Base-by-base conservation (phyloP, 1,284 basidiomycete genomes). In the Austropuccinia psidii region DNA sequence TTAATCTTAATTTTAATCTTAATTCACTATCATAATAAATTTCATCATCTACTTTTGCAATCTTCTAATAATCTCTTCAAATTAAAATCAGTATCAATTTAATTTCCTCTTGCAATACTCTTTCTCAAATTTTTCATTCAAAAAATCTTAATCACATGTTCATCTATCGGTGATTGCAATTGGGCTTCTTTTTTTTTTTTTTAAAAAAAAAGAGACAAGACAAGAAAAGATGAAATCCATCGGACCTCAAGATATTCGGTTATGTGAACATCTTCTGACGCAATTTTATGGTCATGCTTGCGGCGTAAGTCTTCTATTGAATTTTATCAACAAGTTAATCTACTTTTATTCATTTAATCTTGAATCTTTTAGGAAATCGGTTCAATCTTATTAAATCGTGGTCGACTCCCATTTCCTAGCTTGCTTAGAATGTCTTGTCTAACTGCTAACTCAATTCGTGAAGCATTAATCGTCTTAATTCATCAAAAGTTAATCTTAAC, bases 271-370 rank as follows among this genome's bases (percentile, higher is more conserved):
- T 33, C 31, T 70, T 13, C 43, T 70, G 29, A 58, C 43, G 17
- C 54, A 57, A 11, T 33, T 70, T 2, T 70, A 70, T 35, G 67
- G 67, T 24, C 67, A 70, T 47, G 67, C 54, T 33, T 70, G 67
- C 49, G 52, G 41, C 15, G 67, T 70, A 13, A 64, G 60, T 64
- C 43, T n/a, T 7, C 52, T 31, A 24, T 55, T 31, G 17, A 3
- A 27, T 33, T 29, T 27, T 11, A 15, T 35, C 4, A n/a, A 45
- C n/a, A 11, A n/a, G 11, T n/a, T 11, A n/a, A 45, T 45, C n/a
- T 45, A 11, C 41, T n/a, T 45, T 45, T 11, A 11, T 11, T n/a
- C n/a, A 11, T 45, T 45, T 45, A 11, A 52, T 52, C 50, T 35
- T 52, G 29, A 21, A 2, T 65, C 7, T 33, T 17, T 27, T 19